Base-by-base conservation (phyloP, 768 basidiomycete genomes). In the Kwoniella europaea region DNA sequence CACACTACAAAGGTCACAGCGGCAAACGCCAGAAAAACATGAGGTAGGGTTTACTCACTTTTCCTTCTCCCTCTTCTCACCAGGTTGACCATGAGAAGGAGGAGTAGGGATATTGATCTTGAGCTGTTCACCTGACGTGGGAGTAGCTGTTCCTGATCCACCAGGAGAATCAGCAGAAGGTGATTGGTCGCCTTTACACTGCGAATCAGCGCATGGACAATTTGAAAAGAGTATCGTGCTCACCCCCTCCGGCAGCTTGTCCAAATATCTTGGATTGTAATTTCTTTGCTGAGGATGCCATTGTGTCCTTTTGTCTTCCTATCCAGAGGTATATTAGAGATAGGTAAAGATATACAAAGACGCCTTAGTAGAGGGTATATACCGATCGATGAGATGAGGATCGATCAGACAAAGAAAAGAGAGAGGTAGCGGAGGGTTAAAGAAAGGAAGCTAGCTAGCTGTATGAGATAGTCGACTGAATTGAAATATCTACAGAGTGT, bases 181-280 rank as follows among this genome's bases (percentile, higher is more conserved):
- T 68, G 75, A 35, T 76, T 73, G 70, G 69, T 79, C 46, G 29
- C 29, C 29, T 29, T 6, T 4, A 6, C 29, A 6, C 29, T 29
- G 29, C 29, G 29, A 29, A 0, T 4, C 29, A 29, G 29, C 29
- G 3, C 44, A 46, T 46, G 44, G 12, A 46, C 44, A 2, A 12
- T 46, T 7, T 9, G 44, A 1, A 7, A 3, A 46, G 13, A 13
- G 12, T 46, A 12, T 46, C 44, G 12, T 46, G n/a, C 54, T 55
- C 24, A 55, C 54, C 54, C 24, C 58, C 58, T 60, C 58, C 58
- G 10, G 35, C 58, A 13, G 27, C 58, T 42, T 81, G 77, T 43
- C 86, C 86, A 81, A 92, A 92, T 56, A 92, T 86, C 84, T 88
- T 91, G 35, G 87, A 88, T 77, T 92, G 92, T 18, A 92, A 87